Base-by-base conservation (phyloP, 148 eudicot species). In the Vaccinium darrowii region DNA sequence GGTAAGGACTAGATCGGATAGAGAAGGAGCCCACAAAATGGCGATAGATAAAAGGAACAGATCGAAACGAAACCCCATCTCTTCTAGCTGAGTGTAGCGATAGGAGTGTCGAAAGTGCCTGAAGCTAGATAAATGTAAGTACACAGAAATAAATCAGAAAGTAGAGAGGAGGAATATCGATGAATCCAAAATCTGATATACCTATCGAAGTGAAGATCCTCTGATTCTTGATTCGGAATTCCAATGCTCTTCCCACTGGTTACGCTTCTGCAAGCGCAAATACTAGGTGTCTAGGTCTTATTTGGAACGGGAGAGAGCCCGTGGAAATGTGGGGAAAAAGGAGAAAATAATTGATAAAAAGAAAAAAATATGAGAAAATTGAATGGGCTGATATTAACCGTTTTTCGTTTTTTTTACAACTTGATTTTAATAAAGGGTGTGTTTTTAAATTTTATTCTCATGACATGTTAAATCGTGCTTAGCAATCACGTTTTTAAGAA, bases 1-100 rank as follows among this genome's bases (percentile, higher is more conserved):
- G 87, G 94, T 89, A 82, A 96, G 84, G 84, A 93, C 87, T n/a
- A 94, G 97, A 93, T 94, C 99, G 90, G 99, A 92, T 25, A 82
- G 72, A 58, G 83, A 93, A 71, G 87, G 88, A 2, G 94, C 83
- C 36, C 79, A 86, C 27, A 90, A 80, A 30, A 90, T 65, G 72
- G 90, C 85, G 60, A 88, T 47, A 63, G 86, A 5, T 71, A 92
- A 57, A 11, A 88, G 13, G 4, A 86, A 80, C 13, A 90, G 89
- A 89, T 88, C 87, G 80, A 88, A 80, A 36, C 92, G 89, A 81
- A 89, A 76, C 86, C 83, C 84, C 88, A 81, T 79, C 76, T 84
- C 84, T 75, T 74, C 52, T 67, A 60, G 23, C 69, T 39, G 76
- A 12, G 76, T 18, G 16, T 47, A 12, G 58, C 8, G 18, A 11